Evolutionary conservation across 441 rosid genomes (phyloP).

Genomic region (Gossypium schwendimanii): DNA sequence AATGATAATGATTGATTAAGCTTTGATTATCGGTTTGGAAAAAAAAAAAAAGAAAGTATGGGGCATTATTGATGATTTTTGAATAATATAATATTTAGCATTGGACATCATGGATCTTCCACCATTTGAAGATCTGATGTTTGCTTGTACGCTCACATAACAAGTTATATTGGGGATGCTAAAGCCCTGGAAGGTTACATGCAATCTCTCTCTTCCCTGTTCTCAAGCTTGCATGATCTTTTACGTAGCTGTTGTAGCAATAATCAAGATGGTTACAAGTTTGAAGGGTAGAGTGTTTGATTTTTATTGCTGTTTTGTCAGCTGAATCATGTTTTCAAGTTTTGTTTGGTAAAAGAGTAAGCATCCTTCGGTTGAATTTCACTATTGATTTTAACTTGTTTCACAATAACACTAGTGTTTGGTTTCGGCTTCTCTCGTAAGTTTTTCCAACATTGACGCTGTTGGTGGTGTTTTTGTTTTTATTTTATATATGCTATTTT

Average conservation of each 20-base stretch:
- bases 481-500: not conserved
- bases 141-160: not conserved
- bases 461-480: no score
- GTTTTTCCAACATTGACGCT: not conserved
- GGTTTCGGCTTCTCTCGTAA: not conserved
- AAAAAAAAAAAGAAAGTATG: no score
- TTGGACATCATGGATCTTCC: not conserved
- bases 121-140: not conserved
- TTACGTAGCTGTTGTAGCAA: not conserved
- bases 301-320: not conserved
- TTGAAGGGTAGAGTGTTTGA: not conserved
- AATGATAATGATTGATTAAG: not conserved
- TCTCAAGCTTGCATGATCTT: not conserved
- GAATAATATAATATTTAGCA: not conserved
- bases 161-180: not conserved
- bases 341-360: slow-evolving; percentile 10
- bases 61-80: not conserved
- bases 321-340: not conserved
- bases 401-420: not conserved
- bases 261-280: not conserved
- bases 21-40: not conserved
- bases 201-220: no score
- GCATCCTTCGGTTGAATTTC: not conserved
- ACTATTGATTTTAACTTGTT: not conserved
- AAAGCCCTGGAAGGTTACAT: not conserved